Conservation (phyloP, 2,329 filamentous ascomycete genomes). For the Myriosclerotinia curreyana region DNA sequence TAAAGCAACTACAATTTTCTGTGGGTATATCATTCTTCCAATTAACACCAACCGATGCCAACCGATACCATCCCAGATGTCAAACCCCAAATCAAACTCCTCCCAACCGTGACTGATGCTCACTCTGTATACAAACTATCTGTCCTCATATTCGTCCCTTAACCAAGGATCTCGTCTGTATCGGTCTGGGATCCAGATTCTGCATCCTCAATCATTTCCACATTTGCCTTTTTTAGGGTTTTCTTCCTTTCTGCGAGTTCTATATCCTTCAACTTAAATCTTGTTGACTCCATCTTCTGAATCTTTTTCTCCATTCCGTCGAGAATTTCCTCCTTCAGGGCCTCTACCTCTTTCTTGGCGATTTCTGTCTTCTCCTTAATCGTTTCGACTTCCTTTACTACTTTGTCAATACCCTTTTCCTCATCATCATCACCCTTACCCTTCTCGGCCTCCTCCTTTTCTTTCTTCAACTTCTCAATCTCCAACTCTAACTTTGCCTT, state of each 20-base stretch:
- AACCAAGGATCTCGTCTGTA: neutral
- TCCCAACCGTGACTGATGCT: neutral
- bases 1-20: no score
- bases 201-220: conserved; percentile 1
- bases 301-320: neutral
- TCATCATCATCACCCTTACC: conserved; percentile 11
- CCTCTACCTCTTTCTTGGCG: conserved; percentile 1
- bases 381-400: neutral
- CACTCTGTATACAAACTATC: neutral
- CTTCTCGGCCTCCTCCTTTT: conserved; percentile 22
- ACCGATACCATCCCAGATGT: neutral
- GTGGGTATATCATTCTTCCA: no score
- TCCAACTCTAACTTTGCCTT: conserved; percentile 26
- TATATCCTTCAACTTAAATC: conserved; percentile 9
- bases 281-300: conserved; percentile 3
- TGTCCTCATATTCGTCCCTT: neutral
- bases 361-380: neutral
- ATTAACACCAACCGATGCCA: neutral
- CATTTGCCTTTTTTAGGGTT: neutral
- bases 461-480: conserved; percentile 25
- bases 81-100: no score
- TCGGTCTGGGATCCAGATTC: conserved; percentile 8
- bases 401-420: neutral
- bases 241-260: conserved; percentile 10
- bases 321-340: neutral